Percentiles rank a stretch among this genome's conserved stretches.
phyloP scores from a whole-genome alignment of 73 alveolate species.

The Uronychia setigera region DNA sequence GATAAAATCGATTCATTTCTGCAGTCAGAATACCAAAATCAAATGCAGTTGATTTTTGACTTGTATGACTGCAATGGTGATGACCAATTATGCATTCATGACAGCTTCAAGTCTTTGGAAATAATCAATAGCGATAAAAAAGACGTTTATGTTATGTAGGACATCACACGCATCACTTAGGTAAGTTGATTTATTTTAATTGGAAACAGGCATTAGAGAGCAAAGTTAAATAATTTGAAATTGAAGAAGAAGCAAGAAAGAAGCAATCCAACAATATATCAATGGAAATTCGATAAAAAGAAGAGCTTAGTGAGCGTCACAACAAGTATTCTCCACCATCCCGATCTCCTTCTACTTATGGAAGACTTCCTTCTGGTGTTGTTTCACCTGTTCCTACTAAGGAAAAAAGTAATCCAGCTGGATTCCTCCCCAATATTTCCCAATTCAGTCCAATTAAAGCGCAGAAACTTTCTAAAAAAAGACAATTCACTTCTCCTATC shows the following conservation, averaged over 20 bases:
- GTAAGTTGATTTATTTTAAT: neutral
- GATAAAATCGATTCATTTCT: neutral
- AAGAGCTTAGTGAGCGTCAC: neutral
- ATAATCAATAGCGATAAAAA: neutral
- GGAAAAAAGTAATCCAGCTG: neutral
- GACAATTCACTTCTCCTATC: neutral
- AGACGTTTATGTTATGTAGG: neutral
- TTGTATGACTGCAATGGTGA: neutral
- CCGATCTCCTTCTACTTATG: neutral
- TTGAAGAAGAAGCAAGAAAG: neutral
- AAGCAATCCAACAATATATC: neutral
- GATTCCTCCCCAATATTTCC: neutral
- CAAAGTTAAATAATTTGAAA: too few relatives aligned
- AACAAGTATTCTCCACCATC: too few relatives aligned
- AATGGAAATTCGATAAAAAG: neutral
- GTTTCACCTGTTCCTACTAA: neutral
- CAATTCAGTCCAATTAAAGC: neutral
- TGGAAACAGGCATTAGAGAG: neutral
- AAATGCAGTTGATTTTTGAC: neutral
- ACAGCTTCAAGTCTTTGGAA: neutral
- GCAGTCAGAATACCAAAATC: neutral
- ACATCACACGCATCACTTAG: neutral
- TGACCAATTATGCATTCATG: neutral
- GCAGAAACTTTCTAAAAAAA: neutral
- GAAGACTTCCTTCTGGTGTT: neutral